A percentile compares a stretch with the other conserved stretches of the same genome.
Evolutionary conservation across 306 rosid species (phyloP).

Genomic region (Canavalia ensiformis): DNA sequence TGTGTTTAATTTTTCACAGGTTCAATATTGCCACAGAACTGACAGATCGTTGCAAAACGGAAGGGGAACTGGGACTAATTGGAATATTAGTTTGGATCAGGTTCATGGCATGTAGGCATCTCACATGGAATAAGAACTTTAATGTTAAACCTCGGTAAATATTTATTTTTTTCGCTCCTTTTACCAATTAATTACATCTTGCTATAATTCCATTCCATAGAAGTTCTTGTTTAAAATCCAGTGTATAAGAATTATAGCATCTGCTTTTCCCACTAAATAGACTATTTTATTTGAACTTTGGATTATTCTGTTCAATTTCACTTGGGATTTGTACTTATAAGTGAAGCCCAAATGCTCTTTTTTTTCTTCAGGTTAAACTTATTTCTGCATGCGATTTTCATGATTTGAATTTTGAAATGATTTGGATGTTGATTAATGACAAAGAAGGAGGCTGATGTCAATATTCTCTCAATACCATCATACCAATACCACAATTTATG

Average conservation of each 20-base stretch:
- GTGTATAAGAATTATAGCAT: neutral
- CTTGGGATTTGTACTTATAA: neutral
- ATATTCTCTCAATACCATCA: neutral
- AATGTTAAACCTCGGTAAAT: constrained; percentile 4
- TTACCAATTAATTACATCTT: neutral
- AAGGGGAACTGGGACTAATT: constrained; percentile 1
- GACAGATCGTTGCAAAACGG: constrained; percentile 9
- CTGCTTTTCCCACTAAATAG: neutral
- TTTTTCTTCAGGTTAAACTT: neutral
- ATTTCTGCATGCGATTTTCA: neutral
- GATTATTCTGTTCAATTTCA: constrained; percentile 3
- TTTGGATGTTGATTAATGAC: neutral
- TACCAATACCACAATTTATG: neutral
- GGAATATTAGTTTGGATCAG: constrained; percentile 22
- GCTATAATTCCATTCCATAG: neutral
- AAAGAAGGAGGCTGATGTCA: neutral
- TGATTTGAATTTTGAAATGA: neutral
- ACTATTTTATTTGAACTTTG: neutral
- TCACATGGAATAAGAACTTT: constrained; percentile 22
- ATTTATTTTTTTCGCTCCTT: neutral
- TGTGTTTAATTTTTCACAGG: constrained; percentile 5
- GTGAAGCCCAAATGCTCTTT: neutral
- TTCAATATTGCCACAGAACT: neutral
- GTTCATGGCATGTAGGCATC: constrained; percentile 18
- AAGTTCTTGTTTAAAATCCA: neutral